phyloP scores from a whole-genome alignment of 2,329 filamentous ascomycete species.

The Falciphora oryzae region DNA sequence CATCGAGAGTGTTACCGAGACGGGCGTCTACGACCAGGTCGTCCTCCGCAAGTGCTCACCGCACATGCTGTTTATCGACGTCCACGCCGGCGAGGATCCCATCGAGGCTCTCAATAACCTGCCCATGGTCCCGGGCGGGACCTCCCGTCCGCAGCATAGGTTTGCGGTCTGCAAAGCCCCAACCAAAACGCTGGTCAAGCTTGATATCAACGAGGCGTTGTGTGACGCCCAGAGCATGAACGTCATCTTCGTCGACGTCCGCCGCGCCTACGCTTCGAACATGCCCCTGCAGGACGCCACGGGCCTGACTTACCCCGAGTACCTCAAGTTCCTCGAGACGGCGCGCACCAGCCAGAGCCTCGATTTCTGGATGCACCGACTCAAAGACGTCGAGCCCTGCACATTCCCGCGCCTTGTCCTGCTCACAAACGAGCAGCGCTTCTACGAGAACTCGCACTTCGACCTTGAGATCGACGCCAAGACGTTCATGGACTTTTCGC shows the following conservation, averaged over 20 bases:
- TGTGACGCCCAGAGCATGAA: slow-evolving; percentile 44
- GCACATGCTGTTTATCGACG: slow-evolving; percentile 48
- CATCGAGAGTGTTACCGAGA: slow-evolving; percentile 40
- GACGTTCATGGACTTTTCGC: slow-evolving; percentile 39
- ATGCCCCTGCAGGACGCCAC: slow-evolving; percentile 26
- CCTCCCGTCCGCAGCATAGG: slow-evolving; percentile 40
- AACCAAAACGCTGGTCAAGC: slow-evolving; percentile 38
- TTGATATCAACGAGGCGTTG: slow-evolving; percentile 45
- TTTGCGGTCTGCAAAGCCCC: slow-evolving; percentile 43
- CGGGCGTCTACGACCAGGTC: slow-evolving; percentile 45
- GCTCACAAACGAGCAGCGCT: slow-evolving; percentile 15
- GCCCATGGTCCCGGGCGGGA: slow-evolving; percentile 31
- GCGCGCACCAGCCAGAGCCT: slow-evolving; percentile 30
- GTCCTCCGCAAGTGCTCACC: slow-evolving; percentile 42
- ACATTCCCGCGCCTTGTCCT: slow-evolving; percentile 37
- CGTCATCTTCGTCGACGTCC: slow-evolving; percentile 40
- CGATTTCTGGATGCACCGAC: slow-evolving; percentile 39
- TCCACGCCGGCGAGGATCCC: slow-evolving; percentile 31
- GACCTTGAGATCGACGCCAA: slow-evolving; percentile 34
- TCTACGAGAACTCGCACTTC: slow-evolving; percentile 31
- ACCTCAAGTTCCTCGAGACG: slow-evolving; percentile 30
- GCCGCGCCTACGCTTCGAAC: slow-evolving; percentile 36
- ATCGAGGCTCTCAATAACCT: slow-evolving; percentile 34
- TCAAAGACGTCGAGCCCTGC: slow-evolving; percentile 35
- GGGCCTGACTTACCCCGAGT: slow-evolving; percentile 32